Evolutionary conservation across 139 green algal species (phyloP).

Genomic region (Axilococcus clingmanii): DNA sequence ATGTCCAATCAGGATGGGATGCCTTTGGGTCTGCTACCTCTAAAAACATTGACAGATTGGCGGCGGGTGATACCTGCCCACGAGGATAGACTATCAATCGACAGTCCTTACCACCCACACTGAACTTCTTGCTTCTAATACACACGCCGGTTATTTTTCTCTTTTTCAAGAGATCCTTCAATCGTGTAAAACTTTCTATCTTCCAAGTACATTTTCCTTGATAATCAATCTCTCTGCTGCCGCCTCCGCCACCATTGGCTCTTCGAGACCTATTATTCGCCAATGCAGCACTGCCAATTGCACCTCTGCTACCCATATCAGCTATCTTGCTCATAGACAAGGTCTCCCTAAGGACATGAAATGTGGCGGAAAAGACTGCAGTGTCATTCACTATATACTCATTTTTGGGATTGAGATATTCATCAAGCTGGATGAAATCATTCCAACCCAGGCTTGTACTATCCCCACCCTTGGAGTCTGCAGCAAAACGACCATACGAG

Average conservation of each 20-base stretch:
- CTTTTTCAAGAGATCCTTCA: constrained; percentile 75
- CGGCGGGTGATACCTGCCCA: no score
- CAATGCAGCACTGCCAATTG: background rate
- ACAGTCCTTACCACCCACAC: no score
- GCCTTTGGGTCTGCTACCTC: no score
- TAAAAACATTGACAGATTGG: no score
- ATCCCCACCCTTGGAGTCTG: no score
- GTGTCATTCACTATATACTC: constrained; percentile 30
- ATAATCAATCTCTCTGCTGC: constrained; percentile 25
- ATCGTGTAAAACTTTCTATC: constrained; percentile 64
- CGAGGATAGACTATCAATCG: no score
- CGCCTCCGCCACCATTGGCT: constrained; percentile 15
- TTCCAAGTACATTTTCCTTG: constrained; percentile 53
- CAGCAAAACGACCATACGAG: no score
- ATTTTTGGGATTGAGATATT: constrained; percentile 8
- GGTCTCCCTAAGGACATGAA: constrained; percentile 58
- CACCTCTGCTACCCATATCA: constrained; percentile 23
- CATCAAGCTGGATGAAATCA: constrained; percentile 58
- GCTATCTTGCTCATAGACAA: no score
- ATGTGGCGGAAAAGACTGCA: constrained; percentile 42
- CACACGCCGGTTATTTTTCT: constrained; percentile 69
- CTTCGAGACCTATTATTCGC: background rate
- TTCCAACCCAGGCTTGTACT: no score
- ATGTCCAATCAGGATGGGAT: no score
- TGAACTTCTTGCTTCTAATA: constrained; percentile 57